Base-by-base conservation (phyloP, 164 flowering plant species). In the Taxillus chinensis region DNA sequence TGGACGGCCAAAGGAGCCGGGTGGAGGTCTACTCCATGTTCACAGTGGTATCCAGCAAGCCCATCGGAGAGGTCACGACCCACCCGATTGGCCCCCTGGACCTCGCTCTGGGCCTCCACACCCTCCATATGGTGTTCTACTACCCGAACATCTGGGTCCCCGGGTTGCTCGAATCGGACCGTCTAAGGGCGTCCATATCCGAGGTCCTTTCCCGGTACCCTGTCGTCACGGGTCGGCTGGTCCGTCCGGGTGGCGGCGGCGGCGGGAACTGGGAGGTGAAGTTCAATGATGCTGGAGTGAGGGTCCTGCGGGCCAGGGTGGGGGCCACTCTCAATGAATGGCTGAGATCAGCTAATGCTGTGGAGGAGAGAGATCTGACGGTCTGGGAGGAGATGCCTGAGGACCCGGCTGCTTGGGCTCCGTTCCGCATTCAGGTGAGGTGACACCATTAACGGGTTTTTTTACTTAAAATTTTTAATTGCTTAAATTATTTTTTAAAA, bases 281-380 rank as follows among this genome's bases (percentile, higher is more conserved):
- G 73, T 86, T 82, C 62, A 82, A 77, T 46, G 97, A 87, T 60
- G 89, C 92, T 49, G 95, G 97, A 5, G 78, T 90, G 8, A 67
- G 95, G 72, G 56, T 74, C 53, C 41, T 79, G 45, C 72, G 70
- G 56, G 85, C 97, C 3, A 74, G 56, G 14, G 95, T 90, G 42
- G 62, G 71, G 37, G 41, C 63, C n/a, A 70, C 72, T 0, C 42
- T 90, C 27, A 87, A 86, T 66, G 90, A 87, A 46, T 90, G 97
- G 97, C 71, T 90, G 63, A 71, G 73, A 67, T 74, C 84, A 37
- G 84, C 78, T 39, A 68, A 71, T 60, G 79, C 70, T 37, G 4
- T 16, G 1, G 83, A 82, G 45, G 92, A 90, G 73, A 68, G 70
- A 56, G 76, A 78, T 71, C 86, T 90, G 37, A 72, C 83, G 62